These are phyloP conservation scores for Lichina pygmaea DNA, from an alignment of 495 filamentous ascomycete species.

Conservation along the genomic window DNA sequence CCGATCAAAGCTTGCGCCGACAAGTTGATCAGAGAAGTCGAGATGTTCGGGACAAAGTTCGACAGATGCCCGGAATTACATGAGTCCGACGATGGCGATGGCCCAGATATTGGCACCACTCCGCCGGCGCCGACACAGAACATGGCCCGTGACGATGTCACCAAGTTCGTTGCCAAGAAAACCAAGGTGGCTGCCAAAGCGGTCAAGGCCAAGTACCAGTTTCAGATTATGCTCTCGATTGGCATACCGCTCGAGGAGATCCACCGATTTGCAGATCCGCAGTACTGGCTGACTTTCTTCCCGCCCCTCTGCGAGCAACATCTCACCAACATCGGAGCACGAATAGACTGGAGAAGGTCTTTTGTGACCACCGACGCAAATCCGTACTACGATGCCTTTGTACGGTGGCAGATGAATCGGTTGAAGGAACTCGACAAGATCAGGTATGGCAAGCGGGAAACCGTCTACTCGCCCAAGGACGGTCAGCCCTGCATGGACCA, in stretches of 20 bases:
- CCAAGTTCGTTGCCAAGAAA: conserved; percentile 84
- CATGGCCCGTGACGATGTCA: conserved; percentile 42
- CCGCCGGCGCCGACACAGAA: conserved; percentile 29
- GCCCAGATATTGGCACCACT: conserved; percentile 17
- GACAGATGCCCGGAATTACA: conserved; percentile 29
- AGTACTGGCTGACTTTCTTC: conserved; percentile 73
- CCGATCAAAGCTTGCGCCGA: conserved; percentile 95
- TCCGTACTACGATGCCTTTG: conserved; percentile 88
- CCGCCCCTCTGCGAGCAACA: conserved; percentile 59
- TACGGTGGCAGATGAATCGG: conserved; percentile 93
- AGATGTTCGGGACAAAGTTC: conserved; percentile 73
- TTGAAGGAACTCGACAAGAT: conserved; percentile 79
- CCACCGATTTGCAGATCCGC: conserved; percentile 67
- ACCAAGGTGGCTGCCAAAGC: conserved; percentile 79
- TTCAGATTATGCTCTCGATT: conserved; percentile 68
- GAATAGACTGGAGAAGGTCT: conserved; percentile 77
- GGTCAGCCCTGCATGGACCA: conserved; percentile 97
- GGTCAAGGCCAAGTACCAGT: conserved; percentile 72
- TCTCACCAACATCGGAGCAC: conserved; percentile 54
- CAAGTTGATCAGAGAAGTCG: conserved; percentile 69
- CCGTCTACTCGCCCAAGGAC: conserved; percentile 87
- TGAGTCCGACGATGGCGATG: conserved; percentile 9
- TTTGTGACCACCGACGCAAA: conserved; percentile 94
- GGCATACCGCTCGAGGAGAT: conserved; percentile 71
- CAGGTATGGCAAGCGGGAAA: conserved; percentile 81